phyloP scores from a whole-genome alignment of 768 basidiomycete species.

The Hypholoma sublateritium region DNA sequence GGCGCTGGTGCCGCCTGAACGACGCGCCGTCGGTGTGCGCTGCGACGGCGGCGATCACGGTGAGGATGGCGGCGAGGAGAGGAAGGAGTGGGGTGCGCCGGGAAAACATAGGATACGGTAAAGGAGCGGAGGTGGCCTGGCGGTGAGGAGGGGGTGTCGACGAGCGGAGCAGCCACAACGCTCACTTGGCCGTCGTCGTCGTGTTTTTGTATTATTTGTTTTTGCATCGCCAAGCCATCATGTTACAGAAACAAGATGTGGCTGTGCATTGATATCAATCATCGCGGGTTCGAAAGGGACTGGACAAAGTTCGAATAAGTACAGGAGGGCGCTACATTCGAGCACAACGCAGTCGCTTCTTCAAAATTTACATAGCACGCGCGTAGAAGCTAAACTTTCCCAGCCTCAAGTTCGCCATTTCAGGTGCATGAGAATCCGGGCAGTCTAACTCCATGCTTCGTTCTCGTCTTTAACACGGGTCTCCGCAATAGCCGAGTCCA shows the following conservation, averaged over 20 bases:
- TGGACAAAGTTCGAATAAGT: too few species aligned
- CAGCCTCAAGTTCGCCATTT: too few species aligned
- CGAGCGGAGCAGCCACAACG: not conserved
- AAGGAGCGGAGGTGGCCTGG: conserved; percentile 3
- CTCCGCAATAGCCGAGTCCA: too few species aligned
- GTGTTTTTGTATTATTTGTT: not conserved
- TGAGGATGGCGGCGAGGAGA: conserved; percentile 1
- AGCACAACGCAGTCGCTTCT: too few species aligned
- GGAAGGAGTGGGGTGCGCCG: not conserved
- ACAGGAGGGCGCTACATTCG: too few species aligned
- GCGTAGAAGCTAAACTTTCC: too few species aligned
- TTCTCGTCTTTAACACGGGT: too few species aligned
- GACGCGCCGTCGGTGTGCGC: not conserved
- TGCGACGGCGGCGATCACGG: not conserved
- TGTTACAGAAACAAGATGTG: not conserved
- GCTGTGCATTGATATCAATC: not conserved
- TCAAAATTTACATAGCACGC: too few species aligned
- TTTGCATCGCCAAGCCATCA: not conserved
- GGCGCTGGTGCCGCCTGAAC: not conserved
- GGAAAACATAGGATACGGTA: not conserved
- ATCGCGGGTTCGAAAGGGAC: too few species aligned
- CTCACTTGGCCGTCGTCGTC: not conserved
- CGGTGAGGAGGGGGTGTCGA: not conserved
- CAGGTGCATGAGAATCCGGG: too few species aligned
- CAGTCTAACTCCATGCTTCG: too few species aligned